Evolutionary conservation across 305 asterid species (phyloP).

Genomic region (Caryopteris hybrid): DNA sequence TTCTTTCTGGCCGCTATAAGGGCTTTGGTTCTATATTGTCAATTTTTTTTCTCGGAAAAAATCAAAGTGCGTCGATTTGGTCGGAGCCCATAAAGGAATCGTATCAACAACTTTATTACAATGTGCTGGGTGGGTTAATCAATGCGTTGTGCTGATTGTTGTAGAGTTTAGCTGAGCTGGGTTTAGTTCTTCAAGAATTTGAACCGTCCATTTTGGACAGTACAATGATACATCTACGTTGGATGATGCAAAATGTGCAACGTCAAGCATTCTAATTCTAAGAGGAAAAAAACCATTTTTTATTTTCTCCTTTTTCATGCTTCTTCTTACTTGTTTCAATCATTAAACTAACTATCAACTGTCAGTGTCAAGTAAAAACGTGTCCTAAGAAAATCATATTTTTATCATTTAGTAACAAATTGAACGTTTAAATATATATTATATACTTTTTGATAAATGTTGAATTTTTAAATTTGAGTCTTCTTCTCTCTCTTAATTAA

Average conservation of each 20-base stretch:
- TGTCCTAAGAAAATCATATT: too few relatives aligned
- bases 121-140: background rate
- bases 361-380: background rate
- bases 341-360: background rate
- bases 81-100: slow-evolving; percentile 19
- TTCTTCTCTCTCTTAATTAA: too few relatives aligned
- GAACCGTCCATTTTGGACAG: slow-evolving; percentile 13
- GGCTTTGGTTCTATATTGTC: background rate
- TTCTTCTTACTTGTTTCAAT: background rate
- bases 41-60: background rate
- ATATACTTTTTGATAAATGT: too few relatives aligned
- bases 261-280: background rate
- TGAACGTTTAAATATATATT: too few relatives aligned
- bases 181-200: background rate
- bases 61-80: slow-evolving; percentile 3
- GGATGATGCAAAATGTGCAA: background rate
- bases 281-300: background rate
- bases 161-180: slow-evolving; percentile 4
- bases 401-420: too few relatives aligned
- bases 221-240: background rate
- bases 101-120: slow-evolving; percentile 1
- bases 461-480: too few relatives aligned
- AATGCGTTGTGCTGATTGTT: slow-evolving; percentile 8
- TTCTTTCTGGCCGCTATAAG: too few relatives aligned
- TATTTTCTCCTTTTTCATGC: background rate